Evolutionary conservation across 1,284 basidiomycete species (phyloP).

Genomic region (Sphagnurus paluster): DNA sequence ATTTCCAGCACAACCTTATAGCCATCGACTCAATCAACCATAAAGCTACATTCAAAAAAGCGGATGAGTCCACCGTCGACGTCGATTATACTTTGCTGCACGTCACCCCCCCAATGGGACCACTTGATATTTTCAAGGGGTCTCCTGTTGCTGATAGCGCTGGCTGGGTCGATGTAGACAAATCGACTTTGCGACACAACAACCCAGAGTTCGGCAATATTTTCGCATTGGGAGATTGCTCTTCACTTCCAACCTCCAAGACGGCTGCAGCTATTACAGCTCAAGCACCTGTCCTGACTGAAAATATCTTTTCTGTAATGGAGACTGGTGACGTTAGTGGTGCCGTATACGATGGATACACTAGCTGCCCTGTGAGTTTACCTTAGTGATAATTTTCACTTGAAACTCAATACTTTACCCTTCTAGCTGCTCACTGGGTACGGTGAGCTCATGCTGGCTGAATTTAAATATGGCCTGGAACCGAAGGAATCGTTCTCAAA

Average conservation of each 20-base stretch:
- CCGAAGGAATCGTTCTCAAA: conserved; percentile 85
- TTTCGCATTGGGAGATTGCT: conserved; percentile 90
- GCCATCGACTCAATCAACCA: conserved; percentile 69
- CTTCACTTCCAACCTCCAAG: conserved; percentile 92
- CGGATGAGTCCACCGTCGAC: conserved; percentile 65
- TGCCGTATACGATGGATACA: conserved; percentile 83
- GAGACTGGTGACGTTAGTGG: conserved; percentile 67
- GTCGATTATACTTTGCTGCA: conserved; percentile 87
- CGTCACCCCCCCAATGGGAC: conserved; percentile 90
- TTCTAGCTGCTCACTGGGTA: conserved; percentile 79
- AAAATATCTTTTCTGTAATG: conserved; percentile 82
- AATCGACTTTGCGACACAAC: conserved; percentile 79
- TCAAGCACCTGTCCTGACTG: conserved; percentile 90
- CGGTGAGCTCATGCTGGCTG: conserved; percentile 86
- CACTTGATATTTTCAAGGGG: conserved; percentile 79
- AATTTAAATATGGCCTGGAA: conserved; percentile 85
- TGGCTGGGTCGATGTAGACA: conserved; percentile 90
- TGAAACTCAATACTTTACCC: conserved; percentile 18
- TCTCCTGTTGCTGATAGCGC: conserved; percentile 78
- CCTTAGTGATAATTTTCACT: conserved; percentile 5
- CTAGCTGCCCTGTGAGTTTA: conserved; percentile 72
- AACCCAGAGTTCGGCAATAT: conserved; percentile 82
- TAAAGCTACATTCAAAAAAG: conserved; percentile 83
- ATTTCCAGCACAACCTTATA: conserved; percentile 86
- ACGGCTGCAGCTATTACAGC: conserved; percentile 93